These are phyloP conservation scores for Orbilia javanica DNA, from an alignment of 2,329 filamentous ascomycete genomes.

Conservation along the genomic window DNA sequence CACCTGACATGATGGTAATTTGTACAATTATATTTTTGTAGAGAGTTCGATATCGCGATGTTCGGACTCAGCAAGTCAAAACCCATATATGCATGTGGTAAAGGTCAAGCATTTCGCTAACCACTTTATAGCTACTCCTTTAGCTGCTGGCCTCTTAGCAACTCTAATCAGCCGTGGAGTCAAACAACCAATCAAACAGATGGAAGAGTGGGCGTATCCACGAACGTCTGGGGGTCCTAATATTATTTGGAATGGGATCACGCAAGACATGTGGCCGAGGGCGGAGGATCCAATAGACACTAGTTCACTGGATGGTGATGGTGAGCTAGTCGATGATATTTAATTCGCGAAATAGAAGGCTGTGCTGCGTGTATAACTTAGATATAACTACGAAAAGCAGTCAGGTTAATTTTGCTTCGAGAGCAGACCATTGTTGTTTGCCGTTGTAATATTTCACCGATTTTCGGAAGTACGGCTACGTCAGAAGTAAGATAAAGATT, in stretches of 20 bases:
- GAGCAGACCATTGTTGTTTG: too few species aligned
- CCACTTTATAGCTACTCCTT: not conserved
- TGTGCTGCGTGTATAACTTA: too few species aligned
- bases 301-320: not conserved
- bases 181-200: not conserved
- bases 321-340: not conserved
- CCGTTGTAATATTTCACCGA: not conserved
- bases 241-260: constrained; percentile 36
- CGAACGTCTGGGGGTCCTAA: not conserved
- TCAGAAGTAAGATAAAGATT: not conserved
- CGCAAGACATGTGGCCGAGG: not conserved
- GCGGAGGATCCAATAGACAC: not conserved
- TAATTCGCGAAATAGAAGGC: not conserved
- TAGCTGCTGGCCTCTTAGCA: constrained; percentile 11
- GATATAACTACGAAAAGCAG: too few species aligned
- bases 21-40: too few species aligned
- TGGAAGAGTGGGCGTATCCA: constrained; percentile 10
- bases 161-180: not conserved
- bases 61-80: too few species aligned
- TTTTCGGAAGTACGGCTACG: not conserved
- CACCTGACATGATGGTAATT: too few species aligned
- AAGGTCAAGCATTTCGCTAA: not conserved
- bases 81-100: too few species aligned
- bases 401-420: too few species aligned
- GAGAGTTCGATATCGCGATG: too few species aligned